Evolutionary conservation across 768 basidiomycete species (phyloP), one percentile per base, ranked within the genome.

Genomic region (Lanmaoa pseudosensibilis): DNA sequence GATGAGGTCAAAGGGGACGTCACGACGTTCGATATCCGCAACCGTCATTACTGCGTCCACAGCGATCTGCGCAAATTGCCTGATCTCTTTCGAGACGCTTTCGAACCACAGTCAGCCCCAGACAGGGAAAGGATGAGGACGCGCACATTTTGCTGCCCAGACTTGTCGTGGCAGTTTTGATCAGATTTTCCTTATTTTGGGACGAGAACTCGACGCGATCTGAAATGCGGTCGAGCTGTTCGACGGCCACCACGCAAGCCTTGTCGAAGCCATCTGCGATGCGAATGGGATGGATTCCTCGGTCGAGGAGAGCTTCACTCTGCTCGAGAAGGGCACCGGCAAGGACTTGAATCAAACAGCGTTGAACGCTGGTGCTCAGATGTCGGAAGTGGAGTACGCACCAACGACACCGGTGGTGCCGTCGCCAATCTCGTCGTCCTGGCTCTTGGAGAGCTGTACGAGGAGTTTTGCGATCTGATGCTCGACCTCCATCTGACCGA

Each of bases 341-440:
- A 56, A 99, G 88, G 4, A 99, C 96, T 94, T 56, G 4, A 23
- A 46, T 13, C 18, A 7, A 21, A 41, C n/a, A 13, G 47, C 9
- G 37, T 43, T 59, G 50, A 53, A 36, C 33, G 57, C 36, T 49
- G 37, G 38, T 50, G 25, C 44, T 34, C 45, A 36, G 21, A 54
- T 21, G 54, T 56, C n/a, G 57, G 9, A 32, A 37, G 54, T 44
- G 52, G 25, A 49, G 33, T 50, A 83, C 93, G 68, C 70, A 96
- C 95, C 95, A 60, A 98, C 97, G 57, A 99, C 97, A 72, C 97
- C 97, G 30, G 97, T 98, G 7, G 97, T 98, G 57, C 97, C 97
- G 75, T 99, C 97, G 25, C 97, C 97, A 70, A 99, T 96, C 78
- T 99, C 97, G 73, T 99, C 97, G 72, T 99, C 97, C 77, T 99